Evolutionary conservation across 176 grass and related monocot species (phyloP).

Genomic region (Otatea glauca): DNA sequence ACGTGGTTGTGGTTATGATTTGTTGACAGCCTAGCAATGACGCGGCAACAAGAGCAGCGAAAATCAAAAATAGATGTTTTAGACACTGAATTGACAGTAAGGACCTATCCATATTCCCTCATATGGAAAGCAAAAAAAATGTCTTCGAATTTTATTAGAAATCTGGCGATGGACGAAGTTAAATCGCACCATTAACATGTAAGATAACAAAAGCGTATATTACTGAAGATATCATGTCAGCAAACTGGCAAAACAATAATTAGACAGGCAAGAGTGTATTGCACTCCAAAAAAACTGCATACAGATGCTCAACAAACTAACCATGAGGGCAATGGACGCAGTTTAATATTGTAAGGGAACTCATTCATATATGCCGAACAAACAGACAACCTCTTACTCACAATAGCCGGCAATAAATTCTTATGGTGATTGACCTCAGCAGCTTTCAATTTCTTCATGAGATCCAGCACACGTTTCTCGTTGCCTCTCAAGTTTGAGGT

Average conservation of each 20-base stretch:
- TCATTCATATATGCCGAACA: slow-evolving; percentile 82
- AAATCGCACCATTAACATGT: too few species aligned
- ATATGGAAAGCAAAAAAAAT: too few species aligned
- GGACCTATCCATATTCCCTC: too few species aligned
- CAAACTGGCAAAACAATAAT: slow-evolving; percentile 67
- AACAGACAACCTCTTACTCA: slow-evolving; percentile 62
- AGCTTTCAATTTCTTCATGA: slow-evolving; percentile 90
- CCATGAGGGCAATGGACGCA: slow-evolving; percentile 62
- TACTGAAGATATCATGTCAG: slow-evolving; percentile 72
- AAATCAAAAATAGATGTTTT: too few species aligned
- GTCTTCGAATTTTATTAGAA: too few species aligned
- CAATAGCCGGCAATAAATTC: slow-evolving; percentile 73
- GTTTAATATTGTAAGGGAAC: slow-evolving; percentile 84
- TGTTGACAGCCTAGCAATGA: too few species aligned
- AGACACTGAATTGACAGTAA: too few species aligned
- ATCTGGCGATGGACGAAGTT: too few species aligned
- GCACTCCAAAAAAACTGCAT: slow-evolving; percentile 31
- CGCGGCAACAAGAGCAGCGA: too few species aligned
- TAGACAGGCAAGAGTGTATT: slow-evolving; percentile 36
- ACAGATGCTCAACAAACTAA: slow-evolving; percentile 53
- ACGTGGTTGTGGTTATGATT: too few species aligned
- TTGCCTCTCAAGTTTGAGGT: slow-evolving; percentile 74
- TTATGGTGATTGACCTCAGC: slow-evolving; percentile 69
- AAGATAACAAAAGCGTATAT: not conserved
- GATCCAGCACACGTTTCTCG: slow-evolving; percentile 76